Percentiles rank a stretch among this genome's conserved stretches.
Evolutionary conservation across 2,329 filamentous ascomycete genomes (phyloP).

Genomic region (Colletotrichum higginsianum): DNA sequence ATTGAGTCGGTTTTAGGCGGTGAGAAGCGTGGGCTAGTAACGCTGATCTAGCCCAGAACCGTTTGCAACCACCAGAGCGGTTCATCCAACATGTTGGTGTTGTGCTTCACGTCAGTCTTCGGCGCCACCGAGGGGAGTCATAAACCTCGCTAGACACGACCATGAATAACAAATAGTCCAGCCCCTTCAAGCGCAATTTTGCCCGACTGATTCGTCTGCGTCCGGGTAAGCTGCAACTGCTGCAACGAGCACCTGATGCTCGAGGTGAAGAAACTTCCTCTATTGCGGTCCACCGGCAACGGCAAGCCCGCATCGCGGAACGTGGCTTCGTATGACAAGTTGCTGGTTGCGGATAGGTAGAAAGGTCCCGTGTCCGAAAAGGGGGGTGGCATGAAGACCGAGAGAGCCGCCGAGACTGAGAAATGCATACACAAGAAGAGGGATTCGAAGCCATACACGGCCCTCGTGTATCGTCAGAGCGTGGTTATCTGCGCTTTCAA

Average conservation of each 20-base stretch:
- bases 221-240: conserved; percentile 14
- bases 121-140: too few species aligned
- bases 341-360: conserved; percentile 1
- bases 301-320: neutral
- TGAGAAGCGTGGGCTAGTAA: too few species aligned
- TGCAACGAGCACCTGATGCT: conserved; percentile 12
- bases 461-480: neutral
- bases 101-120: too few species aligned
- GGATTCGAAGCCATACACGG: conserved; percentile 15
- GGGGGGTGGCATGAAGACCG: neutral
- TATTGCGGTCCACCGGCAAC: neutral
- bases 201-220: neutral
- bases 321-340: neutral
- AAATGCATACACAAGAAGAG: conserved; percentile 22
- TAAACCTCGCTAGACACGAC: neutral
- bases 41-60: too few species aligned
- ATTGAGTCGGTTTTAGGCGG: too few species aligned
- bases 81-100: too few species aligned
- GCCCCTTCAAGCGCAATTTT: too few species aligned
- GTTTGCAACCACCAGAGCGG: too few species aligned
- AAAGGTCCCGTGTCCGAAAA: neutral
- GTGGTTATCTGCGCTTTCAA: neutral
- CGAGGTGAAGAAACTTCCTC: conserved; percentile 11
- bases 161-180: neutral
- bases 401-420: neutral